Conservation (phyloP, 768 basidiomycete species). For the Tulasnella sp. region DNA sequence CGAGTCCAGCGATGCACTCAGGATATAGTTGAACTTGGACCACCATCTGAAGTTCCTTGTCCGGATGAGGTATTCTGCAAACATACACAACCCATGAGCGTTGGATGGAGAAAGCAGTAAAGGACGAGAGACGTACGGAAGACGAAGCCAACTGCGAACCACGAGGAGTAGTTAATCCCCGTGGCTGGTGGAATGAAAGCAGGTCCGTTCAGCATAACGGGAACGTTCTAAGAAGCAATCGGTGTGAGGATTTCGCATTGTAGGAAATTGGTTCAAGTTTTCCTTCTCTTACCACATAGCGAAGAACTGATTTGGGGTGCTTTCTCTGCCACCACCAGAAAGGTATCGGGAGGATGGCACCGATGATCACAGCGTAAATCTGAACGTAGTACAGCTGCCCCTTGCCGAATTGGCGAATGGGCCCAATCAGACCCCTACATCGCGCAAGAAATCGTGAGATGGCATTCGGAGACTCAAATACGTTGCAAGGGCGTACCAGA, state of each 20-base stretch:
- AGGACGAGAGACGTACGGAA: constrained; percentile 29
- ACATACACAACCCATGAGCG: not conserved
- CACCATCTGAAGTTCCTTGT: constrained; percentile 35
- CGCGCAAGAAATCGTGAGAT: not conserved
- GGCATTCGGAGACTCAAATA: not conserved
- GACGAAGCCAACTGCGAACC: constrained; percentile 33
- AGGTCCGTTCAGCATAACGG: constrained; percentile 33
- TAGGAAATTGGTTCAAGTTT: not conserved
- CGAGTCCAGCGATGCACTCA: constrained; percentile 32
- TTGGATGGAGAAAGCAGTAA: not conserved
- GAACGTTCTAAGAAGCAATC: constrained; percentile 24
- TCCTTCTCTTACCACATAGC: constrained; percentile 20
- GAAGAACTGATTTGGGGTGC: constrained; percentile 26
- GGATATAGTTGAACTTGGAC: constrained; percentile 42
- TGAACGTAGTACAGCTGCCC: constrained; percentile 30
- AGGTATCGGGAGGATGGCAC: constrained; percentile 32
- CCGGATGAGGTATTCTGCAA: constrained; percentile 31
- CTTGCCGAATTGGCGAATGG: constrained; percentile 29
- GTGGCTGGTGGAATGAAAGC: constrained; percentile 34
- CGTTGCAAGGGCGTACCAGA: constrained; percentile 27
- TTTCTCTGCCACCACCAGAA: constrained; percentile 28
- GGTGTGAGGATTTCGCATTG: not conserved
- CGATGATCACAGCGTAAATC: constrained; percentile 29
- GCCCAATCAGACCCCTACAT: constrained; percentile 36
- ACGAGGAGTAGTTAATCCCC: constrained; percentile 36